Evolutionary conservation across 352 stramenopile species (phyloP).

Genomic region (Globisporangium alternatum): DNA sequence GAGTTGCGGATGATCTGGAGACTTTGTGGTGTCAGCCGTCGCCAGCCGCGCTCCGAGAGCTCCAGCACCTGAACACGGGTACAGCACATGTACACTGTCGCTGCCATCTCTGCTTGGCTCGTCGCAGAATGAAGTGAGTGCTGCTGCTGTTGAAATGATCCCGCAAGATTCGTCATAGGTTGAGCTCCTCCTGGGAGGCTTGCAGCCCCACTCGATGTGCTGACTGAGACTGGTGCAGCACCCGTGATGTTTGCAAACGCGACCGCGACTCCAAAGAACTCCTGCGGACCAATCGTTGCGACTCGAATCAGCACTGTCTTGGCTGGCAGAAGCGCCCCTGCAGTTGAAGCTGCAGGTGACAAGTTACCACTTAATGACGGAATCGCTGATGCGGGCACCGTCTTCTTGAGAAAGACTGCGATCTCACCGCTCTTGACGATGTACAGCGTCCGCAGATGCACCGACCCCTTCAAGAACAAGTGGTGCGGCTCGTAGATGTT

Average conservation of each 20-base stretch:
- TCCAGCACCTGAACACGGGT: conserved; percentile 60
- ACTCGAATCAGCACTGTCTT: conserved; percentile 52
- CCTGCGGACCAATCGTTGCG: conserved; percentile 64
- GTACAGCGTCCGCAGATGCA: conserved; percentile 50
- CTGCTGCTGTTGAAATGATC: conserved; percentile 2
- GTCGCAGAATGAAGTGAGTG: not conserved
- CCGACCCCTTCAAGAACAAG: conserved; percentile 53
- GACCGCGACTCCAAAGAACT: conserved; percentile 63
- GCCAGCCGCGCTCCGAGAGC: conserved; percentile 61
- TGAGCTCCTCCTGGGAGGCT: not conserved
- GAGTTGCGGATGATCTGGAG: conserved; percentile 42
- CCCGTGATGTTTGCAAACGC: conserved; percentile 29
- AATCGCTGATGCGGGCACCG: conserved; percentile 17
- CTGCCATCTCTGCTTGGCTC: conserved; percentile 23
- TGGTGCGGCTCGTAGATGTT: conserved; percentile 52
- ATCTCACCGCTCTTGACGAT: conserved; percentile 73
- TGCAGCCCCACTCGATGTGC: not conserved
- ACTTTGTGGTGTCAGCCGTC: conserved; percentile 40
- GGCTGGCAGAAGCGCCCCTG: not conserved
- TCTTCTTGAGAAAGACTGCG: conserved; percentile 49
- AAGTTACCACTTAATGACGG: not conserved
- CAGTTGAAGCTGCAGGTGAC: not conserved
- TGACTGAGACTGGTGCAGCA: not conserved
- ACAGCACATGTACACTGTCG: conserved; percentile 61
- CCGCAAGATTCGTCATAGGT: not conserved